Evolutionary conservation across 495 filamentous ascomycete species (phyloP), one percentile per base, ranked within the genome.

Genomic region (Lentithecium fluviatile): DNA sequence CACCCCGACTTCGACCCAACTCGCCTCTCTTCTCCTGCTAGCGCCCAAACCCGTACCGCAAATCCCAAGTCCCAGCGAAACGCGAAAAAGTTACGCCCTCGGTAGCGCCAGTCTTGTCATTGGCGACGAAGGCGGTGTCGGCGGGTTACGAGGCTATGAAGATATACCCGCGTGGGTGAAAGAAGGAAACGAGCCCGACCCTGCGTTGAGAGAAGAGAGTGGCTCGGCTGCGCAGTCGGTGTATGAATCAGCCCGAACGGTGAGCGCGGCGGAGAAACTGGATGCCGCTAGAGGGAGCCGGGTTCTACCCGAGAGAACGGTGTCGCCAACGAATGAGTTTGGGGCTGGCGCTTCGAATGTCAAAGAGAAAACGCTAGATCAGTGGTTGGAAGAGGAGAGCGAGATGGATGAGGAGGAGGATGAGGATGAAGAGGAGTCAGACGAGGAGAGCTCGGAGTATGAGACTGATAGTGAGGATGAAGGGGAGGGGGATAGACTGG

Each of bases 21-120:
- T 98, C 15, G 94, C 94, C 15, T 91, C 86, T 7, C 79, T 98
- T 3, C 85, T 97, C 64, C 85, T 98, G 0, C 81, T 97, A 0
- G 94, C 94, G 1, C 94, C 94, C 0, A 98, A 98, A 70, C 93
- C 94, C 0, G 90, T 91, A 0, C 94, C 94, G 0, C 88, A 94
- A 46, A 83, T 87, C 0, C 89, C 90, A 0, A 93, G 87, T 56
- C 93, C 94, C 2, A 91, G 88, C 1, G 89, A 92, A 56, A 84
- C 83, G 2, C 80, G 91, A 6, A 87, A 85, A 49, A 86, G 83
- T 20, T 86, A 89, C 23, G 78, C 84, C 0, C 79, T 98, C 2
- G 94, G 94, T 19, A 91, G 88, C 2, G 84, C 91, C 4, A 90
- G 90, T 34, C 81, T 98, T 11, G 86, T 96, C 1, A 74, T 97